Evolutionary conservation across 441 rosid species (phyloP).

Genomic region (Populus trichocarpa): DNA sequence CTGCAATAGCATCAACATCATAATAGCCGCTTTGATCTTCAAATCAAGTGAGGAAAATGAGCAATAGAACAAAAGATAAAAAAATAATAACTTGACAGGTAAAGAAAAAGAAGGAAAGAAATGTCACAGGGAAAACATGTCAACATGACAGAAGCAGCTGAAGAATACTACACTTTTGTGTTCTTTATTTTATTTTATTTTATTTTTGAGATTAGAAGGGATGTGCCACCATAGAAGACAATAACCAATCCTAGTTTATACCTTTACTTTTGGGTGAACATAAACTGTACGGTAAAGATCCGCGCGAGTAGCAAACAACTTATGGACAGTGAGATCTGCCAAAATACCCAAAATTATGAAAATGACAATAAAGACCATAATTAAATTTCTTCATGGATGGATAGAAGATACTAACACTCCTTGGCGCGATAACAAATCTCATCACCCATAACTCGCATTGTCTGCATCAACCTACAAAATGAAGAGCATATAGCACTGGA

Average conservation of each 20-base stretch:
- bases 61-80: not conserved
- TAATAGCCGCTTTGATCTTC: conserved; percentile 4
- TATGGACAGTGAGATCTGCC: conserved; percentile 74
- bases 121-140: not conserved
- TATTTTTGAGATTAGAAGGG: not conserved
- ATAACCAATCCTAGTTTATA: conserved; percentile 18
- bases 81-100: not conserved
- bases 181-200: too few species aligned
- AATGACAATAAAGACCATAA: not conserved
- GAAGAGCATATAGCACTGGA: conserved; percentile 12
- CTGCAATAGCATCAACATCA: conserved; percentile 36
- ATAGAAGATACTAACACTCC: conserved; percentile 62
- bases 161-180: too few species aligned
- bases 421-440: conserved; percentile 95
- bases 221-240: not conserved
- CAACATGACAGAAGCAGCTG: not conserved
- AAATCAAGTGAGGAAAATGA: not conserved
- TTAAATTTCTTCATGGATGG: conserved; percentile 9
- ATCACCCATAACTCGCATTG: conserved; percentile 78
- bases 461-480: conserved; percentile 74
- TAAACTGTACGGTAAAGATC: conserved; percentile 91
- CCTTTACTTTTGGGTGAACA: conserved; percentile 95
- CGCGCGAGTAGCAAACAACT: conserved; percentile 86
- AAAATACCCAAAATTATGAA: conserved; percentile 21
- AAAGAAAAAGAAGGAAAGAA: not conserved